Percentiles rank a stretch among this genome's conserved stretches.
phyloP scores from a whole-genome alignment of 2,329 filamentous ascomycete species.

The Boeremia lycopersici region DNA sequence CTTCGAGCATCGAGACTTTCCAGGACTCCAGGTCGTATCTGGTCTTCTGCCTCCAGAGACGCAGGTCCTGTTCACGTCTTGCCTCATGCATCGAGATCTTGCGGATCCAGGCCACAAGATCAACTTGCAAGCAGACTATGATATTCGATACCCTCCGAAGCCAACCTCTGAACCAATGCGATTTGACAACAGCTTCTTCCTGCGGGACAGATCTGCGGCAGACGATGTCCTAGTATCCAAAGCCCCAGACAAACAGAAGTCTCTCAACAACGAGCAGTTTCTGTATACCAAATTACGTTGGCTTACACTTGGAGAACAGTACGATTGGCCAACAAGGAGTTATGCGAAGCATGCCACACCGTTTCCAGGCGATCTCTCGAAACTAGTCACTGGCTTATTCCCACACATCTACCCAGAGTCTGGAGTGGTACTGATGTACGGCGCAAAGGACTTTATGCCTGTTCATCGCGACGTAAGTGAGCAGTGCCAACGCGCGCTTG shows the following conservation, averaged over 20 bases:
- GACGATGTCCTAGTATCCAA: constrained; percentile 60
- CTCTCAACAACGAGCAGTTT: constrained; percentile 72
- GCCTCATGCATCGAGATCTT: constrained; percentile 78
- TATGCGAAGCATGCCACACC: constrained; percentile 74
- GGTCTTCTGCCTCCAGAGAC: constrained; percentile 72
- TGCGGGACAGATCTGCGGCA: constrained; percentile 34
- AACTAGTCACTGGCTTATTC: constrained; percentile 73
- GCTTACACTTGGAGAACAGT: constrained; percentile 94
- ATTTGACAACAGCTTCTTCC: constrained; percentile 43
- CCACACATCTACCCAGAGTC: constrained; percentile 82
- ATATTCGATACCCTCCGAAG: constrained; percentile 64
- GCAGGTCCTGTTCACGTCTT: constrained; percentile 74
- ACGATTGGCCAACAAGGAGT: constrained; percentile 89
- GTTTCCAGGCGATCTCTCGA: constrained; percentile 77
- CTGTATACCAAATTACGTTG: constrained; percentile 85
- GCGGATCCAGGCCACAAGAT: constrained; percentile 77
- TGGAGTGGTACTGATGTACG: constrained; percentile 93
- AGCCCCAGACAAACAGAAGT: constrained; percentile 72
- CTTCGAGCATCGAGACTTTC: constrained; percentile 47
- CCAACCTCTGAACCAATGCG: constrained; percentile 41
- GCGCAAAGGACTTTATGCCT: constrained; percentile 87
- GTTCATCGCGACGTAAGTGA: constrained; percentile 95
- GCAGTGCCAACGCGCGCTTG: constrained; percentile 77
- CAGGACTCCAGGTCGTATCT: constrained; percentile 75
- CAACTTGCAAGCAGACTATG: constrained; percentile 83